These are phyloP conservation scores for Trichoderma simmonsii DNA, from an alignment of 2,329 filamentous ascomycete species.

Conservation along the genomic window DNA sequence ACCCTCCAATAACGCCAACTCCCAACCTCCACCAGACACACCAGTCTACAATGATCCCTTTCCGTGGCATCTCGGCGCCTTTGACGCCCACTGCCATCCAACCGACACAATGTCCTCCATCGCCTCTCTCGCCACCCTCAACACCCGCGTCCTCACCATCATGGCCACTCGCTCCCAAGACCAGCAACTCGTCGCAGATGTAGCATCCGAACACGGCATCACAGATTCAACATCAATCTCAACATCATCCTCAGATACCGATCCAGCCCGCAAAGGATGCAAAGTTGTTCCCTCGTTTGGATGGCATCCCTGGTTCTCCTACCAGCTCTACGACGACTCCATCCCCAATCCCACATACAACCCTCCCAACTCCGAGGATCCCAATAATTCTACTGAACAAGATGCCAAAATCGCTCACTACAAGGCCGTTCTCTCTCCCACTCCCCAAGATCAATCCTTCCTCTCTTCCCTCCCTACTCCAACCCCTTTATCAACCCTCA, in stretches of 20 bases:
- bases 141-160: constrained; percentile 62
- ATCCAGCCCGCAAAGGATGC: background rate
- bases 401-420: constrained; percentile 58
- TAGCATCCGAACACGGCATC: constrained; percentile 57
- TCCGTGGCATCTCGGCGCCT: constrained; percentile 69
- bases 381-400: background rate
- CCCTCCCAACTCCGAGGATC: constrained; percentile 22
- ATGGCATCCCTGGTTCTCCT: constrained; percentile 85
- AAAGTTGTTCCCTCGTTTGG: constrained; percentile 68
- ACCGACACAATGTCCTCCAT: constrained; percentile 71
- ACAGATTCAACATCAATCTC: background rate
- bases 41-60: constrained; percentile 37
- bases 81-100: constrained; percentile 80
- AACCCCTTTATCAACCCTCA: constrained; percentile 54
- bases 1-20: background rate
- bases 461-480: constrained; percentile 56
- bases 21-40: background rate
- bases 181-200: constrained; percentile 65
- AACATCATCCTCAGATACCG: background rate
- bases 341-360: constrained; percentile 37
- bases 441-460: constrained; percentile 42
- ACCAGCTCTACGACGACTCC: constrained; percentile 67
- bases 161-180: constrained; percentile 78
- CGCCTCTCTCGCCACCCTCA: constrained; percentile 60
- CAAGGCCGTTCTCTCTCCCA: constrained; percentile 60